phyloP scores from a whole-genome alignment of 106 monocot genomes.

The Agapanthus africanus region DNA sequence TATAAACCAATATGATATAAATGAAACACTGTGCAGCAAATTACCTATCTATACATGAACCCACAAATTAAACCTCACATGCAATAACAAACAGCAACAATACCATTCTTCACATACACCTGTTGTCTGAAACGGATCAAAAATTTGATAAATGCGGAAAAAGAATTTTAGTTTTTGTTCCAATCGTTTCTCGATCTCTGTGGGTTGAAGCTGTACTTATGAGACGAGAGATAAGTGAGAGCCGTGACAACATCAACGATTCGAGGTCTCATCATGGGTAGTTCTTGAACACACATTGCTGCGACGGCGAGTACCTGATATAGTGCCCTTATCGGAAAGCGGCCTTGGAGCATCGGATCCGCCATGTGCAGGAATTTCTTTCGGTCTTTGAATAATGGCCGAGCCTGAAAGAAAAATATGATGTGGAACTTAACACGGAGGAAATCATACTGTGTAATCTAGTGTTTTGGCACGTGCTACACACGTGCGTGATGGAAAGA shows the following conservation, averaged over 20 bases:
- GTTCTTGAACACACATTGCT: slow-evolving; percentile 36
- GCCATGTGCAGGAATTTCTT: slow-evolving; percentile 32
- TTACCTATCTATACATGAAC: no score
- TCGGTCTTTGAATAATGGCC: slow-evolving; percentile 31
- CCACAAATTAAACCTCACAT: no score
- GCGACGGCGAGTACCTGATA: slow-evolving; percentile 36
- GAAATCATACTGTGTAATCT: background rate
- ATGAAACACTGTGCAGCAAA: no score
- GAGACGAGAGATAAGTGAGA: slow-evolving; percentile 37
- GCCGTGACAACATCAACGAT: slow-evolving; percentile 34
- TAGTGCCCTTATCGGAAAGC: slow-evolving; percentile 22
- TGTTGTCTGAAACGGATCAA: no score
- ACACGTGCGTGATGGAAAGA: background rate
- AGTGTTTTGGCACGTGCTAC: background rate
- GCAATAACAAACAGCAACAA: no score
- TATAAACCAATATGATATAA: no score
- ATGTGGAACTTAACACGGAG: no score
- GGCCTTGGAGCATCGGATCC: slow-evolving; percentile 25
- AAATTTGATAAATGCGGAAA: no score
- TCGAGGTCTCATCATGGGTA: slow-evolving; percentile 23
- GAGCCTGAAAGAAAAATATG: slow-evolving; percentile 13
- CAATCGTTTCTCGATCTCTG: no score
- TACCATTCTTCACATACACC: no score
- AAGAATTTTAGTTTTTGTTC: no score
- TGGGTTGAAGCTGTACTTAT: slow-evolving; percentile 6